Conservation (phyloP, 768 basidiomycete species). For the Naematelia encephala region DNA sequence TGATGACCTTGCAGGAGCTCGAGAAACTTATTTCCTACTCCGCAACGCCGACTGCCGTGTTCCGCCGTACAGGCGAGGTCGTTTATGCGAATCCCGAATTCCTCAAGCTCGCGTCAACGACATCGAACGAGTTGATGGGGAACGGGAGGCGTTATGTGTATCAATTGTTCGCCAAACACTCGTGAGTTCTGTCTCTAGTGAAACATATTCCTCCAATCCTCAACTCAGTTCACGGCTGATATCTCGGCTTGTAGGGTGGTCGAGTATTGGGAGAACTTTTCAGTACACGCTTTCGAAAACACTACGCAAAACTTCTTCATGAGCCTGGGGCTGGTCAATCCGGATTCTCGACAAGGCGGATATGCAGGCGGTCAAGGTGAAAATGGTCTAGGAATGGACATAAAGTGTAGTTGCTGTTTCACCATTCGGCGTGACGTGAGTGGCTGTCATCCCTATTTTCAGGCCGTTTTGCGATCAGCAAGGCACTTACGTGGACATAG, state of each 20-base stretch:
- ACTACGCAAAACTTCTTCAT: constrained; percentile 93
- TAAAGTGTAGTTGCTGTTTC: constrained; percentile 92
- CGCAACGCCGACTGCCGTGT: constrained; percentile 94
- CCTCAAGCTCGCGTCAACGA: constrained; percentile 67
- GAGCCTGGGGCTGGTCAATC: constrained; percentile 78
- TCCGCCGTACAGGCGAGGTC: constrained; percentile 97
- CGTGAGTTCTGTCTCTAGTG: constrained; percentile 59
- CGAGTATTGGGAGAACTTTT: constrained; percentile 77
- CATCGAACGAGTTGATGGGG: constrained; percentile 70
- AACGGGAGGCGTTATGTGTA: constrained; percentile 61
- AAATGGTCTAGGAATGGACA: no score
- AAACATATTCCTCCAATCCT: background rate
- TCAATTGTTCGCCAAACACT: constrained; percentile 88
- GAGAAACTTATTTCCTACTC: constrained; percentile 96
- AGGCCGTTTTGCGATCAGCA: background rate
- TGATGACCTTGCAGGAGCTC: constrained; percentile 63
- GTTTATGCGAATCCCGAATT: constrained; percentile 96
- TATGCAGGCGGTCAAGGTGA: constrained; percentile 53
- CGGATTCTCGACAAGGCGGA: constrained; percentile 46
- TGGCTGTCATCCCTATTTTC: background rate
- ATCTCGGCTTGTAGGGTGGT: constrained; percentile 31
- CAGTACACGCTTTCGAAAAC: constrained; percentile 94
- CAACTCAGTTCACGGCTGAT: background rate
- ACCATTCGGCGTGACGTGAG: constrained; percentile 76
- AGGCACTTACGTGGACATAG: background rate